Evolutionary conservation across 768 basidiomycete species (phyloP).

Genomic region (Tulasnella sp.): DNA sequence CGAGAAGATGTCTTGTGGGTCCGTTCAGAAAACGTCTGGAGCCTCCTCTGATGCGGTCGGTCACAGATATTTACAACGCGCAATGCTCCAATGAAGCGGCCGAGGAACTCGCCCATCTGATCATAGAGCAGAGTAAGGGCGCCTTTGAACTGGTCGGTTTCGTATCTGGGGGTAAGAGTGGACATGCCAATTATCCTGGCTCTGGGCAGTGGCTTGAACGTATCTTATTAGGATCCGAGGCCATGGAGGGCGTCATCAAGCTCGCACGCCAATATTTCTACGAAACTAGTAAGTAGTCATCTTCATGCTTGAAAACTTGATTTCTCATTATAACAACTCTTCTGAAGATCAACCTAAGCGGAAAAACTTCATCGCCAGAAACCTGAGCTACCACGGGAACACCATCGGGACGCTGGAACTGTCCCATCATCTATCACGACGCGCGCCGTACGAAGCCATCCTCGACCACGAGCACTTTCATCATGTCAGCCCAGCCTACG

Average conservation of each 20-base stretch:
- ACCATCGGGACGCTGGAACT: slow-evolving; percentile 60
- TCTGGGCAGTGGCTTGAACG: neutral
- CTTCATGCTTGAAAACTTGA: neutral
- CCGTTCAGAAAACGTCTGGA: neutral
- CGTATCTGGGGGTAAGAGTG: slow-evolving; percentile 60
- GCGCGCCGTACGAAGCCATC: slow-evolving; percentile 54
- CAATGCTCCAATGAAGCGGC: slow-evolving; percentile 73
- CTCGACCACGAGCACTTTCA: slow-evolving; percentile 59
- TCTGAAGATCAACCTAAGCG: slow-evolving; percentile 72
- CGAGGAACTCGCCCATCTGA: slow-evolving; percentile 57
- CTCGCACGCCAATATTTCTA: slow-evolving; percentile 54
- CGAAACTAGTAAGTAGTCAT: slow-evolving; percentile 15
- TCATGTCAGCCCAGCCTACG: slow-evolving; percentile 81
- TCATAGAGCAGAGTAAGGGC: slow-evolving; percentile 56
- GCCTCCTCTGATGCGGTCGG: neutral
- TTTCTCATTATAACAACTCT: neutral
- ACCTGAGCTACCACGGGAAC: slow-evolving; percentile 79
- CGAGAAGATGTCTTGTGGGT: slow-evolving; percentile 64
- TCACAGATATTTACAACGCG: slow-evolving; percentile 74
- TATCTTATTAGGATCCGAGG: slow-evolving; percentile 55
- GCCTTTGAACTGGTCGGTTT: slow-evolving; percentile 65
- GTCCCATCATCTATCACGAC: slow-evolving; percentile 52
- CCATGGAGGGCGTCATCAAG: slow-evolving; percentile 81
- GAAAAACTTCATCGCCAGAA: slow-evolving; percentile 65
- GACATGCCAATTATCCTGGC: neutral